phyloP scores from a whole-genome alignment of 371 early-diverging fungal genomes.

The Umbelopsis sp. region DNA sequence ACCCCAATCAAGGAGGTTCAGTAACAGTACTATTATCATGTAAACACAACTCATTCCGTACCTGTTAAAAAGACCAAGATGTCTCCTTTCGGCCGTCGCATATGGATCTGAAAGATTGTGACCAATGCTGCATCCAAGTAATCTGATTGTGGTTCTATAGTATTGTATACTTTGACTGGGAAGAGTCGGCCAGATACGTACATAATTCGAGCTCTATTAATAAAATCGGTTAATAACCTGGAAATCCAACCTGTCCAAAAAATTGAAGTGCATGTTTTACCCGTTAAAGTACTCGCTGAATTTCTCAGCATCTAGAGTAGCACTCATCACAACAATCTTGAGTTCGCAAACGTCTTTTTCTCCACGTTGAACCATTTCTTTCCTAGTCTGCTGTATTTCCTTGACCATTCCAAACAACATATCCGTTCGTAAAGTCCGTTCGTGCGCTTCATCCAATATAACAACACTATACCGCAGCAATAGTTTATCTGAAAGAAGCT shows the following conservation, averaged over 20 bases:
- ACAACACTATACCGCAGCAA: slow-evolving; percentile 84
- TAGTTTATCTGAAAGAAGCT: slow-evolving; percentile 84
- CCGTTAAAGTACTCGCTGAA: slow-evolving; percentile 89
- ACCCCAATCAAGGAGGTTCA: not conserved
- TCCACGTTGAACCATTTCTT: slow-evolving; percentile 44
- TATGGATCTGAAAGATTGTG: slow-evolving; percentile 88
- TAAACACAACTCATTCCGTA: slow-evolving; percentile 21
- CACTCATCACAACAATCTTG: slow-evolving; percentile 97
- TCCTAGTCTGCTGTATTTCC: slow-evolving; percentile 73
- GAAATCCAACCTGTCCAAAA: too few species aligned
- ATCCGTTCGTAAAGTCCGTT: slow-evolving; percentile 96
- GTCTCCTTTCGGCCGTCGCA: slow-evolving; percentile 86
- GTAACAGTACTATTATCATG: not conserved
- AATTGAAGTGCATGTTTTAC: slow-evolving; percentile 26
- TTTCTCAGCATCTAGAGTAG: slow-evolving; percentile 92
- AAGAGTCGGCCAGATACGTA: slow-evolving; percentile 87
- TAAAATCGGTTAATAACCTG: not conserved
- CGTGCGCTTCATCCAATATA: slow-evolving; percentile 99
- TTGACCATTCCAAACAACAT: slow-evolving; percentile 96
- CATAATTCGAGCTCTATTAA: slow-evolving; percentile 70
- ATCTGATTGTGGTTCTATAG: slow-evolving; percentile 80
- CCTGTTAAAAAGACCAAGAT: slow-evolving; percentile 94
- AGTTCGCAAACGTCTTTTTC: slow-evolving; percentile 59
- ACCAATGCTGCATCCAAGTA: slow-evolving; percentile 91
- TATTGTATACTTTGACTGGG: slow-evolving; percentile 86